These are phyloP conservation scores for Colletotrichum theobromicola DNA, from an alignment of 2,329 filamentous ascomycete genomes.

Conservation along the genomic window DNA sequence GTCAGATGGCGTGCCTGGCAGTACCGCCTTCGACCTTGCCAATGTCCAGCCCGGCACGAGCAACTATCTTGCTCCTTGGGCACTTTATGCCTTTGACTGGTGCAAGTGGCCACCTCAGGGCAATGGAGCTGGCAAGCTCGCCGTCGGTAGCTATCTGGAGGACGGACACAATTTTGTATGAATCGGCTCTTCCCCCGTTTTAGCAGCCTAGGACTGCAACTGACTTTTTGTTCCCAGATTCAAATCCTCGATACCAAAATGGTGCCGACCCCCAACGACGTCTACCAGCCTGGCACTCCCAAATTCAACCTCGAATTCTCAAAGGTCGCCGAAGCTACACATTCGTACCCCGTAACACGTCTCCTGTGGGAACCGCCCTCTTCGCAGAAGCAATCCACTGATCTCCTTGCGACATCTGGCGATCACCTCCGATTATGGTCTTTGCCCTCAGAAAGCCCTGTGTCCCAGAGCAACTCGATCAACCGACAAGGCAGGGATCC, in stretches of 20 bases:
- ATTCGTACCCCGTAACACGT: conserved; percentile 95
- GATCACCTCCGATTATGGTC: conserved; percentile 96
- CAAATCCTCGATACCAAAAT: conserved; percentile 95
- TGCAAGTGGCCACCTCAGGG: conserved; percentile 93
- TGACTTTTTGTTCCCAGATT: conserved; percentile 63
- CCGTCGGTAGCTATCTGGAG: conserved; percentile 94
- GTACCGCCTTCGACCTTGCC: conserved; percentile 68
- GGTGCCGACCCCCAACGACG: conserved; percentile 70
- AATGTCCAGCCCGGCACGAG: conserved; percentile 75
- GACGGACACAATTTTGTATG: conserved; percentile 97
- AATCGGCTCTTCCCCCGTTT: conserved; percentile 14
- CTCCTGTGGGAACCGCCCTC: conserved; percentile 96
- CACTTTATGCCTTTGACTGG: conserved; percentile 97
- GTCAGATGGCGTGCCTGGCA: conserved; percentile 71
- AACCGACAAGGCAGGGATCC: conserved; percentile 63
- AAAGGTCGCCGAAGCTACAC: conserved; percentile 94
- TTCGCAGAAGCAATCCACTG: conserved; percentile 92
- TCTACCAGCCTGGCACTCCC: conserved; percentile 71
- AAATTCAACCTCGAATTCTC: conserved; percentile 86
- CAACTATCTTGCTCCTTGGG: conserved; percentile 94
- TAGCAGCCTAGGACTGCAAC: not conserved
- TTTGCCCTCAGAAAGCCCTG: conserved; percentile 72
- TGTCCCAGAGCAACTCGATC: conserved; percentile 68
- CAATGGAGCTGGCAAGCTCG: conserved; percentile 87
- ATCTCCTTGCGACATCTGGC: conserved; percentile 92